Base-by-base conservation (phyloP, 495 filamentous ascomycete genomes). In the Neurospora sp. region DNA sequence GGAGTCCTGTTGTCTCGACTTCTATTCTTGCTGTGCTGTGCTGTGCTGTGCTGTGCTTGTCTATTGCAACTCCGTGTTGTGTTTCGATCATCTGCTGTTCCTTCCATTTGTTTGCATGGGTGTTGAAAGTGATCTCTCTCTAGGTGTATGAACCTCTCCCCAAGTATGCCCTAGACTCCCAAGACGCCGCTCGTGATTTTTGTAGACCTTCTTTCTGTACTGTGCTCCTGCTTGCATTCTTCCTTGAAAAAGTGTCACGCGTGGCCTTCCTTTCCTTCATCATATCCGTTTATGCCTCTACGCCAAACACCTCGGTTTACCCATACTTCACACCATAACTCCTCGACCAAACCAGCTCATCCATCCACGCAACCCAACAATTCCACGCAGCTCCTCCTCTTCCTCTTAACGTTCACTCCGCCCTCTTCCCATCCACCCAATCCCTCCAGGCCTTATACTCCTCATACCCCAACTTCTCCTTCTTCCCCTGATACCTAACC, bases 401-500 rank as follows among this genome's bases (percentile, higher is more conserved):
- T 62, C 13, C 54, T 62, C 28, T 17, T 62, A 8, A 62, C 24
- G 54, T 62, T 34, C 54, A 62, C 54, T 62, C 24, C 7, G 71
- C 69, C 59, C 87, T 77, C 37, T 73, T 48, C 21, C 73, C 59
- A 13, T 85, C 79, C 42, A 90, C 89, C 94, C 93, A 96, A 9
- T 89, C 84, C 77, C 90, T 86, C 93, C 93, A 96, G 71, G 83
- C 84, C 80, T 88, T 89, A 87, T 91, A 98, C 73, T 93, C 91
- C 17, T 79, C 82, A 79, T 92, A 98, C 70, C 78, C 86, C 39
- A 94, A 81, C 39, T 84, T 89, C 70, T 90, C 90, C 85, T 89
- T 91, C 78, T 86, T 87, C 15, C 96, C 94, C 82, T 94, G 91
- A 81, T 97, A 98, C 73, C 90, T 86, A 70, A 94, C 89, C 1